Evolutionary conservation across 2,329 filamentous ascomycete genomes (phyloP), one percentile per base, ranked within the genome.

Genomic region (Cladosporium sp.): DNA sequence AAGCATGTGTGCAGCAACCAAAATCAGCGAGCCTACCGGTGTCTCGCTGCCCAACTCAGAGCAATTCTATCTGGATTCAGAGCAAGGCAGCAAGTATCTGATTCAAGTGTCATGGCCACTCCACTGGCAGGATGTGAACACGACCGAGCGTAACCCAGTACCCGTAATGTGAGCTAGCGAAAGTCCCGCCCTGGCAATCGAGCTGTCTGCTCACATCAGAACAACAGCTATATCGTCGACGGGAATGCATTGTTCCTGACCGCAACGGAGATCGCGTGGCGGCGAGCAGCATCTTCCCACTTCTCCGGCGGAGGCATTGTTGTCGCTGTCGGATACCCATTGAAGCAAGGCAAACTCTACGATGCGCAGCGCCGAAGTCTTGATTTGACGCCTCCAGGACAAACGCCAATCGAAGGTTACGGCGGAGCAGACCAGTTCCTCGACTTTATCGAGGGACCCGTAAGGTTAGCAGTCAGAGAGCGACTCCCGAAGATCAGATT

Each of bases 351-450:
- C 5, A 47, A 54, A 3, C 54, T 60, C n/a, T 65, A 55, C 48
- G 56, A 58, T 43, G 52, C 55, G 12, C 45, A 48, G 27, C 54
- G 55, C 18, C 43, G 50, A 13, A 52, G 44, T 47, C 38, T 42
- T 22, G 50, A 52, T 17, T 24, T 52, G 19, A 56, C 60, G 2
- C 52, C 60, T 0, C 64, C 66, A 3, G 50, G 55, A 0, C 41
- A 54, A 1, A 61, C 64, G 0, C 64, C 69, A 9, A 68, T 66
- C 1, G 64, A 67, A 13, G 74, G 74, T 5, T 74, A 74, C 29
- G 76, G 50, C 6, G 50, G 50, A 2, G 50, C 74, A 0, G 67
- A 74, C 41, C 62, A 68, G 6, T 74, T 78, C 18, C 64, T 77
- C 1, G 54, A 66, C 1, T 74, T 75, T 49, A 71, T 78, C 22